A percentile compares a stretch with the other conserved stretches of the same genome.
These are phyloP conservation scores for Pseudohyphozyma bogoriensis DNA, from an alignment of 768 basidiomycete genomes.

Conservation along the genomic window DNA sequence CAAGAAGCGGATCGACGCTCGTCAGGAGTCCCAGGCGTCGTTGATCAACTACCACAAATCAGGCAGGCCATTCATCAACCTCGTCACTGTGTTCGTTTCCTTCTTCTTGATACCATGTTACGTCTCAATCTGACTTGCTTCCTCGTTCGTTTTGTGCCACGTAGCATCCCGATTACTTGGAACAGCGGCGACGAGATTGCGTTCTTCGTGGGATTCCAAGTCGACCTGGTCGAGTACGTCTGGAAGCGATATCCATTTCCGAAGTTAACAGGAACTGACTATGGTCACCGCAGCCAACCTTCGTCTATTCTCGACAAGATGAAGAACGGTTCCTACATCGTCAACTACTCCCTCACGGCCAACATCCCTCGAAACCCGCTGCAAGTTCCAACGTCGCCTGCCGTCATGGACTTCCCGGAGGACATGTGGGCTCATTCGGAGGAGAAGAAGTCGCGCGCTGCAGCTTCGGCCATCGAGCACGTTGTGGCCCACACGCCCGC, in stretches of 20 bases:
- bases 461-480: no score
- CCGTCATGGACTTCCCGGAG: neutral
- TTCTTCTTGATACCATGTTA: slow-evolving; percentile 41
- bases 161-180: slow-evolving; percentile 68
- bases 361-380: slow-evolving; percentile 14
- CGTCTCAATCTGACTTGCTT: slow-evolving; percentile 82
- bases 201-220: slow-evolving; percentile 91
- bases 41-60: slow-evolving; percentile 82
- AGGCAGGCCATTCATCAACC: slow-evolving; percentile 77
- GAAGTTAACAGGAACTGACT: no score
- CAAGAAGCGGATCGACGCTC: slow-evolving; percentile 53
- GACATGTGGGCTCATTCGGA: neutral
- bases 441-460: no score
- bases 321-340: slow-evolving; percentile 54
- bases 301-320: slow-evolving; percentile 70
- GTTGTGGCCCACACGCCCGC: no score
- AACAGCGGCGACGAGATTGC: slow-evolving; percentile 63
- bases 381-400: no score
- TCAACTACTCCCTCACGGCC: slow-evolving; percentile 46
- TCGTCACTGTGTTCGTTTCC: slow-evolving; percentile 50
- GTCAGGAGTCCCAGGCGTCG: slow-evolving; percentile 79
- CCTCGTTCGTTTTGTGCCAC: neutral
- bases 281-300: no score
- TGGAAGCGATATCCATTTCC: no score
- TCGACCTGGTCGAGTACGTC: slow-evolving; percentile 75